phyloP scores from a whole-genome alignment of 176 grass and related monocot species.

The Coix lacrymajobi region DNA sequence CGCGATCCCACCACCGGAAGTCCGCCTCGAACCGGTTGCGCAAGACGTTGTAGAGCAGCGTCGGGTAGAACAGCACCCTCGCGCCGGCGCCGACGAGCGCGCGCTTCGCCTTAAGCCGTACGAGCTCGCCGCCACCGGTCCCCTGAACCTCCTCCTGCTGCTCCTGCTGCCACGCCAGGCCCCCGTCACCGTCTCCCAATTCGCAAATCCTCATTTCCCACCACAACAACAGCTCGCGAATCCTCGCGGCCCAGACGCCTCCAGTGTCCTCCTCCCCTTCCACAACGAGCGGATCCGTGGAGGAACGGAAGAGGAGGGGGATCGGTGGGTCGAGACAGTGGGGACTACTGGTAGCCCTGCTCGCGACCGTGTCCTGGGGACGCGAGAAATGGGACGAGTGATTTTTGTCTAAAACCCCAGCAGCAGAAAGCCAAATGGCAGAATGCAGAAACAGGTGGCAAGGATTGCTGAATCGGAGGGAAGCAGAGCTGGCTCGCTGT shows the following conservation, averaged over 20 bases:
- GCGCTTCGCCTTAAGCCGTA: slow-evolving; percentile 49
- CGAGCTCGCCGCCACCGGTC: slow-evolving; percentile 15
- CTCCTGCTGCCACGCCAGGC: not conserved
- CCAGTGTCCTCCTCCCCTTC: not conserved
- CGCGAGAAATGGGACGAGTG: slow-evolving; percentile 39
- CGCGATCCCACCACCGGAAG: slow-evolving; percentile 94
- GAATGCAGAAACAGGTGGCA: slow-evolving; percentile 38
- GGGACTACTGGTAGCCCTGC: not conserved
- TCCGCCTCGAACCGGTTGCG: slow-evolving; percentile 75
- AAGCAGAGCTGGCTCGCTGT: not conserved
- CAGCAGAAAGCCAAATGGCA: not conserved
- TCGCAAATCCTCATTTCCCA: slow-evolving; percentile 41
- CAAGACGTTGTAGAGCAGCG: slow-evolving; percentile 84
- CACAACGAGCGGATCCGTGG: slow-evolving; percentile 11
- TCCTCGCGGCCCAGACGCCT: not conserved
- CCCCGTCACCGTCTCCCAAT: slow-evolving; percentile 30
- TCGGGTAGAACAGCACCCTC: slow-evolving; percentile 91
- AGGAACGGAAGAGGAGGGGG: not conserved
- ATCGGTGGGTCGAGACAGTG: slow-evolving; percentile 14
- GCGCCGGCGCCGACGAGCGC: slow-evolving; percentile 75
- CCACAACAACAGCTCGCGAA: not conserved
- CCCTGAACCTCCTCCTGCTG: slow-evolving; percentile 10
- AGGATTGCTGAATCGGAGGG: slow-evolving; percentile 8
- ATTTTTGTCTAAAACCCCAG: slow-evolving; percentile 40
- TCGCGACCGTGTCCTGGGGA: slow-evolving; percentile 6